phyloP scores from a whole-genome alignment of 495 filamentous ascomycete species.

The Podospora didyma region DNA sequence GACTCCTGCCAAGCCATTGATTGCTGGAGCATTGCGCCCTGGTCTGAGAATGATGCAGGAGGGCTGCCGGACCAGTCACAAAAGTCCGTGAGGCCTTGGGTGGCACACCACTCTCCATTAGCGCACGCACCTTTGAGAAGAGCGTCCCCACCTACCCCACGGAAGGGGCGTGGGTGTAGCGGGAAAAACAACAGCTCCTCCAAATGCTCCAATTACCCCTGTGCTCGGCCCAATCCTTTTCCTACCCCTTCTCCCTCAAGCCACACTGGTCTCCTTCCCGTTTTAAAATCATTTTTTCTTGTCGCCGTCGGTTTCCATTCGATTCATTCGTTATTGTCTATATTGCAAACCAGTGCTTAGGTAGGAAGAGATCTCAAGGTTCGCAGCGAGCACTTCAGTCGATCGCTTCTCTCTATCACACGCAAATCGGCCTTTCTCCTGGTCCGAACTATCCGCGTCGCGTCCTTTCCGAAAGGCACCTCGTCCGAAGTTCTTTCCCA shows the following conservation, averaged over 20 bases:
- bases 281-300: conserved; percentile 25
- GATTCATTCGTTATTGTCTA: conserved; percentile 33
- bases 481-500: neutral
- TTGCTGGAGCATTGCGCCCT: conserved; percentile 16
- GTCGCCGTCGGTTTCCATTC: conserved; percentile 25
- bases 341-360: conserved; percentile 11
- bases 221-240: conserved; percentile 12
- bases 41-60: conserved; percentile 8
- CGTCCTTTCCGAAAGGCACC: conserved; percentile 1
- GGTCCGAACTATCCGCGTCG: conserved; percentile 2
- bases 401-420: neutral
- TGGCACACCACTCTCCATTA: conserved; percentile 6
- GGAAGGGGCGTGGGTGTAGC: conserved; percentile 22
- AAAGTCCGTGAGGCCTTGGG: neutral
- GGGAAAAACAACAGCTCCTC: conserved; percentile 15
- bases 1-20: conserved; percentile 18
- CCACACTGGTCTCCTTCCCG: conserved; percentile 25
- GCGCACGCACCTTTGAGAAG: conserved; percentile 3
- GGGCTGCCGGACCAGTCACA: neutral
- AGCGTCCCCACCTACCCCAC: too few species aligned
- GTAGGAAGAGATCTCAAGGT: neutral
- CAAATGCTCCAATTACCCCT: conserved; percentile 23
- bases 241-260: conserved; percentile 21
- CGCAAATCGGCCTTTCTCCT: neutral
- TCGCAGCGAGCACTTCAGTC: neutral